Conservation (phyloP, 306 rosid genomes). For the Chamaecrista fasciculata region DNA sequence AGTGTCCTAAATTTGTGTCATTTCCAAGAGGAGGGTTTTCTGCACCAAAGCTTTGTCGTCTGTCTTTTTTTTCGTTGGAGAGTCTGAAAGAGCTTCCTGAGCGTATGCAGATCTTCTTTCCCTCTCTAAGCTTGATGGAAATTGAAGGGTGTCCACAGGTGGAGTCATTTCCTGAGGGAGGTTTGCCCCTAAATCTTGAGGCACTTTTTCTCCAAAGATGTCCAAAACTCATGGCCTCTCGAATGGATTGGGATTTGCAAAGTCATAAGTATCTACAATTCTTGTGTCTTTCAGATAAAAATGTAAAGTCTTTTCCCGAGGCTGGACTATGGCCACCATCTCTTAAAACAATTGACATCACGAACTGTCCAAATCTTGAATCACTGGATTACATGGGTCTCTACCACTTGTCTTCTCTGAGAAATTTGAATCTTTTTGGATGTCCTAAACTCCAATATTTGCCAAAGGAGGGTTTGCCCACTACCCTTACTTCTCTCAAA, state of each 20-base stretch:
- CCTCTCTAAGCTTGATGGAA: neutral
- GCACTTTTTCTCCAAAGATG: accelerated
- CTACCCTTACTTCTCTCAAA: too few species aligned
- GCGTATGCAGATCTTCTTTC: slow-evolving; percentile 21
- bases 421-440: neutral
- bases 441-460: neutral
- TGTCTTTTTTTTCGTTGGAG: too few species aligned
- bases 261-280: neutral
- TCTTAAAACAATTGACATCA: neutral
- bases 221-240: neutral
- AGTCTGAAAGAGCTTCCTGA: slow-evolving; percentile 21
- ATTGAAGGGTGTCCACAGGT: neutral
- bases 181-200: neutral
- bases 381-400: neutral
- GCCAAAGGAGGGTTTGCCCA: neutral
- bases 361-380: neutral
- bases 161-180: slow-evolving; percentile 3
- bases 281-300: neutral
- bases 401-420: neutral
- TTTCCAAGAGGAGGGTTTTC: too few species aligned
- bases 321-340: neutral
- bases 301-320: neutral
- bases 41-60: too few species aligned
- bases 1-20: too few species aligned
- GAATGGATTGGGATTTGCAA: neutral